These are phyloP conservation scores for Neonothopanus nambi DNA, from an alignment of 1,284 basidiomycete genomes.

Conservation along the genomic window DNA sequence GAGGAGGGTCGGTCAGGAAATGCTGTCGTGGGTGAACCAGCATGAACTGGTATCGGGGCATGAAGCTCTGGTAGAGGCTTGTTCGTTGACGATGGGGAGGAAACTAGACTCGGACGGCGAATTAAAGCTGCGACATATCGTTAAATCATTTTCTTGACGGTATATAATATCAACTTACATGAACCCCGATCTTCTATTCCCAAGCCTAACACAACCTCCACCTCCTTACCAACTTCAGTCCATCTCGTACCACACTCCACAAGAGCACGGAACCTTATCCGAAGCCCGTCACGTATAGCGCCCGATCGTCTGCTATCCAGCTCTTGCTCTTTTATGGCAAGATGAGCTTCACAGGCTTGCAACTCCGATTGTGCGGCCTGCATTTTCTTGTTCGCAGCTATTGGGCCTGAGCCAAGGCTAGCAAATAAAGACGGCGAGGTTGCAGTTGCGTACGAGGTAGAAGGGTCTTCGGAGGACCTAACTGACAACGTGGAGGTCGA, in stretches of 20 bases:
- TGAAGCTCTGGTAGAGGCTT: constrained; percentile 28
- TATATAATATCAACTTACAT: background rate
- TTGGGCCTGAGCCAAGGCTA: constrained; percentile 32
- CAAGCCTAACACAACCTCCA: constrained; percentile 31
- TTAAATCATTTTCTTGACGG: background rate
- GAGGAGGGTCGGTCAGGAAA: constrained; percentile 31
- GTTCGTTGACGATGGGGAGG: constrained; percentile 8
- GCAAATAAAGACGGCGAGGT: constrained; percentile 35
- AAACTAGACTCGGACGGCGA: background rate
- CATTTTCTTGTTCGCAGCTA: constrained; percentile 48
- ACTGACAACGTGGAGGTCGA: constrained; percentile 39
- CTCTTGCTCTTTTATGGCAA: constrained; percentile 66
- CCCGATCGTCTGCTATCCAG: constrained; percentile 51
- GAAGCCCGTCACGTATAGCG: constrained; percentile 61
- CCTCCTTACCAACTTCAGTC: constrained; percentile 65
- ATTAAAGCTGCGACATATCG: too few relatives aligned
- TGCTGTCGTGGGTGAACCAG: constrained; percentile 11
- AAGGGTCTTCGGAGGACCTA: constrained; percentile 20
- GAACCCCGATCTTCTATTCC: background rate
- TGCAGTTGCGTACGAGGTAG: constrained; percentile 29
- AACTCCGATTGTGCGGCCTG: constrained; percentile 68
- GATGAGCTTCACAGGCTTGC: constrained; percentile 74
- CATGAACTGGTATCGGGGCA: constrained; percentile 15
- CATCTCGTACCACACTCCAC: constrained; percentile 67
- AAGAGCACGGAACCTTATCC: constrained; percentile 60